Conservation (phyloP, 306 rosid species). For the Trichosanthes truncata region DNA sequence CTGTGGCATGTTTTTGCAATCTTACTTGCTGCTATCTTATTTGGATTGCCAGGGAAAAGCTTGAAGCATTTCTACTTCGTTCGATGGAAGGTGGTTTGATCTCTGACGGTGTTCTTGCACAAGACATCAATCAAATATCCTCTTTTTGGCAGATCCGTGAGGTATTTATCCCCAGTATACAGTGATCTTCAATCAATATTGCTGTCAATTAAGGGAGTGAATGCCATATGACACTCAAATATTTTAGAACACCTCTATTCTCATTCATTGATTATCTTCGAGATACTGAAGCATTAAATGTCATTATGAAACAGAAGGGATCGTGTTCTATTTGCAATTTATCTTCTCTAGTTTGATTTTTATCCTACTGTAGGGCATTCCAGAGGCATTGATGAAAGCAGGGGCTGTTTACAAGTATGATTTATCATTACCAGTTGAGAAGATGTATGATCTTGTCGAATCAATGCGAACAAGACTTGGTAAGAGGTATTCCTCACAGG, state of each 20-base stretch:
- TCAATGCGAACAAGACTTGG: slow-evolving; percentile 74
- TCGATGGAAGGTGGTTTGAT: slow-evolving; percentile 80
- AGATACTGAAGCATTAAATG: background rate
- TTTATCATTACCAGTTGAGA: slow-evolving; percentile 75
- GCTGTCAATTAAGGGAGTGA: slow-evolving; percentile 14
- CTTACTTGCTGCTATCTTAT: background rate
- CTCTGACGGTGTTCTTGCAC: slow-evolving; percentile 85
- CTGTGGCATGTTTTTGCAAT: background rate
- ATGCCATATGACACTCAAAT: background rate
- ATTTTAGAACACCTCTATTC: background rate
- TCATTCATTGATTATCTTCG: background rate
- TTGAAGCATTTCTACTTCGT: slow-evolving; percentile 81
- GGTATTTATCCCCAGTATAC: slow-evolving; percentile 33
- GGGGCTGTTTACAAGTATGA: slow-evolving; percentile 89
- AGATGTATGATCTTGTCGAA: slow-evolving; percentile 60
- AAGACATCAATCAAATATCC: slow-evolving; percentile 90
- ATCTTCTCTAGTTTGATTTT: background rate
- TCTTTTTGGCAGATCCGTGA: slow-evolving; percentile 89
- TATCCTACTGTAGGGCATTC: slow-evolving; percentile 46
- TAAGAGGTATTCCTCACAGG: slow-evolving; percentile 23
- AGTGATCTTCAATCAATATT: slow-evolving; percentile 5
- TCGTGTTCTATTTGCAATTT: background rate
- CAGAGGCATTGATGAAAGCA: slow-evolving; percentile 82
- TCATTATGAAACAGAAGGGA: background rate
- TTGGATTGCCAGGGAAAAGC: slow-evolving; percentile 66